Base-by-base conservation (phyloP, 352 stramenopile species). In the Globisporangium polare region DNA sequence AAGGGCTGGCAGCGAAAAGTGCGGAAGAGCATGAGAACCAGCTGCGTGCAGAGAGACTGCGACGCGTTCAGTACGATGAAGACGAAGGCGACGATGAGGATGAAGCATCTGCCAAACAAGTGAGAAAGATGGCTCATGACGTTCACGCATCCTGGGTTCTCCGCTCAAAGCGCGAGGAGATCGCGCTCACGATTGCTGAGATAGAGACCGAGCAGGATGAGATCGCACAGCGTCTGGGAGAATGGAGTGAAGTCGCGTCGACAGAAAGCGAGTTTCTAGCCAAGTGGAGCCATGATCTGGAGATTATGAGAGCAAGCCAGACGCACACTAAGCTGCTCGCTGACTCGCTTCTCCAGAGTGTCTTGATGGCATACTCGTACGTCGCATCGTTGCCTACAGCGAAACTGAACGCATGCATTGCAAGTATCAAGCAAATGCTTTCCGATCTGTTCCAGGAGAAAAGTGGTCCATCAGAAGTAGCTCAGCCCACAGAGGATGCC, bases 101-200 rank as follows among this genome's bases (percentile, higher is more conserved):
- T 9, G 35, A 42, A 56, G 26, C 20, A 18, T 15, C 7, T 5
- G 13, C 47, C 12, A 53, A 53, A 29, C 37, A 31, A 20, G 5
- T 35, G 5, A n/a, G 24, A 20, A 45, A 45, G 17, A 35, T 53
- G 17, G 24, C 29, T 41, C 41, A 15, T n/a, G 20, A 24, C 15
- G 67, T 60, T 5, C 31, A 66, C 33, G 9, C 26, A 10, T 4
- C 17, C 4, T 73, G 67, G 67, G 33, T 53, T n/a, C 33, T 58
- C 3, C 61, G 51, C 0, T 33, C 65, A 18, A 7, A 20, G 1
- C 62, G 58, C 12, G 72, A 83, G 65, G 75, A 79, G 12, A 33
- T 72, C 1, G 29, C 24, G 10, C 46, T 79, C 46, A 61, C 37
- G 42, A 64, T 54, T 0, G 50, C n/a, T 17, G 73, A 80, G 24